These are phyloP conservation scores for Saturnispora hagleri DNA, from an alignment of 805 yeast genomes.

Conservation along the genomic window DNA sequence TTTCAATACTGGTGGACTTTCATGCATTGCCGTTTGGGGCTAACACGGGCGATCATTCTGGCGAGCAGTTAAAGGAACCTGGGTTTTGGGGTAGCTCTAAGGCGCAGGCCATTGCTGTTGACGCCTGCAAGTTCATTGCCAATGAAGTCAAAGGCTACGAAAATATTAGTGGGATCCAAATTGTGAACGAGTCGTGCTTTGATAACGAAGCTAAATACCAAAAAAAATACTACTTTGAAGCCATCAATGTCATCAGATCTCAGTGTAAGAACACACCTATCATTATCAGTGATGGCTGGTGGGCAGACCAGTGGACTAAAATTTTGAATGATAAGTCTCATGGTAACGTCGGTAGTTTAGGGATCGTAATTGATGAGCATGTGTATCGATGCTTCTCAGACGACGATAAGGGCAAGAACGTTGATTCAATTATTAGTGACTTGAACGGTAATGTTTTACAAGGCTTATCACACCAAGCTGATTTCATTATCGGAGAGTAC, in stretches of 20 bases:
- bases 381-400: constrained; percentile 81
- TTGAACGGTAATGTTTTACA: constrained; percentile 42
- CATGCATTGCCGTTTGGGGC: constrained; percentile 95
- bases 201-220: constrained; percentile 45
- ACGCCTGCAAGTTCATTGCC: constrained; percentile 52
- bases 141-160: constrained; percentile 45
- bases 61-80: constrained; percentile 49
- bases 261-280: constrained; percentile 55
- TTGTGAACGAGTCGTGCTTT: constrained; percentile 77
- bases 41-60: constrained; percentile 77
- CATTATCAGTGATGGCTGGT: constrained; percentile 90
- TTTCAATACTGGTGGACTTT: constrained; percentile 72
- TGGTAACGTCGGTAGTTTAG: constrained; percentile 33
- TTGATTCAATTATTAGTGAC: constrained; percentile 53
- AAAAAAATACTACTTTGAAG: constrained; percentile 53
- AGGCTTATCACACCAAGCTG: constrained; percentile 39
- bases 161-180: constrained; percentile 73
- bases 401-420: constrained; percentile 54
- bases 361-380: constrained; percentile 76
- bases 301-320: constrained; percentile 68
- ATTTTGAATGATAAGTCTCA: constrained; percentile 44
- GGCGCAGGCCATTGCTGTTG: constrained; percentile 37
- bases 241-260: constrained; percentile 49
- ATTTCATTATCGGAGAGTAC: constrained; percentile 80
- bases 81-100: constrained; percentile 51